A percentile compares a stretch with the other conserved stretches of the same genome.
Evolutionary conservation across 306 rosid genomes (phyloP).

Genomic region (Arachis stenosperma): DNA sequence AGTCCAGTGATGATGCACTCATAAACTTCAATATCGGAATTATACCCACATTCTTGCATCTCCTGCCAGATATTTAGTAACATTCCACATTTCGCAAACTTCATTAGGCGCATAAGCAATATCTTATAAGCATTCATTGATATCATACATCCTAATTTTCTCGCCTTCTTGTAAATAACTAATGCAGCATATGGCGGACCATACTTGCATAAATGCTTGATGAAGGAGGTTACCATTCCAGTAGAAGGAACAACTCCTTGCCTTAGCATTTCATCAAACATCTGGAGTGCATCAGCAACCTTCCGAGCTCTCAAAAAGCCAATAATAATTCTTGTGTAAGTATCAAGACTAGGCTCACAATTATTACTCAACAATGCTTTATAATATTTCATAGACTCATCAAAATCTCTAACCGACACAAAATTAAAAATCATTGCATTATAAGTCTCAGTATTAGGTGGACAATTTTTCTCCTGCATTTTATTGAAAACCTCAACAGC

Average conservation of each 20-base stretch:
- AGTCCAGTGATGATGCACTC: constrained; percentile 77
- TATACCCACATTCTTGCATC: constrained; percentile 81
- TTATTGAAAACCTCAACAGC: constrained; percentile 59
- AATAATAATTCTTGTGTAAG: constrained; percentile 61
- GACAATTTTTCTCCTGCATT: constrained; percentile 57
- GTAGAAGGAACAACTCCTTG: constrained; percentile 64
- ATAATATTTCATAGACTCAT: constrained; percentile 61
- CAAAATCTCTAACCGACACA: constrained; percentile 55
- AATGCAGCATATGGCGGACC: constrained; percentile 94
- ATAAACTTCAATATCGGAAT: constrained; percentile 72
- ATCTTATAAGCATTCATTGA: constrained; percentile 75
- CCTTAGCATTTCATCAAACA: constrained; percentile 81
- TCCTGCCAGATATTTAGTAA: constrained; percentile 77
- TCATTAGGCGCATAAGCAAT: constrained; percentile 78
- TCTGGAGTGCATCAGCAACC: constrained; percentile 79
- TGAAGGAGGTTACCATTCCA: constrained; percentile 63
- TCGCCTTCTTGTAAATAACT: constrained; percentile 72
- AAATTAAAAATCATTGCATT: constrained; percentile 81
- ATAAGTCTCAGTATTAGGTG: constrained; percentile 49
- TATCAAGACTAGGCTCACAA: constrained; percentile 64
- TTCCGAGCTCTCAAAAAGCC: constrained; percentile 64
- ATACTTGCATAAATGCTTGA: constrained; percentile 72
- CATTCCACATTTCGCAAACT: constrained; percentile 86
- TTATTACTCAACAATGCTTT: constrained; percentile 54
- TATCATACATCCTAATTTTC: constrained; percentile 62